Conservation (phyloP, 2,329 filamentous ascomycete species). For the Fusarium protoensiforme region DNA sequence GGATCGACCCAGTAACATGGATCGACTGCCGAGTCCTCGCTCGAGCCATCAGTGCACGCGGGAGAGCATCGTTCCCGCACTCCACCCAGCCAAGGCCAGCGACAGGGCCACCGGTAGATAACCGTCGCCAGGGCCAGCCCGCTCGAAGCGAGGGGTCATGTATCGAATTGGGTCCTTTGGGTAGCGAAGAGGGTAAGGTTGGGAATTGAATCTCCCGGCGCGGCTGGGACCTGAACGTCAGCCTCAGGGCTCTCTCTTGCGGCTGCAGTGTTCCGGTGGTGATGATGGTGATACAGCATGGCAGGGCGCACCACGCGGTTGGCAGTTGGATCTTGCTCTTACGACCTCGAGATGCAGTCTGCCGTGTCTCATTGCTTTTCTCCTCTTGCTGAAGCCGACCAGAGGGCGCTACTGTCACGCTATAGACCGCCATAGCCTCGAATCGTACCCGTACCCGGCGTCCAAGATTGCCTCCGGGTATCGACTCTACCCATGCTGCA, state of each 20-base stretch:
- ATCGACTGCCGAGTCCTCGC: background rate
- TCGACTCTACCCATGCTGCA: background rate
- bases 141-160: background rate
- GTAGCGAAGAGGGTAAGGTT: background rate
- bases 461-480: constrained; percentile 8
- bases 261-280: constrained; percentile 26
- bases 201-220: background rate
- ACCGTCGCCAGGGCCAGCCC: background rate
- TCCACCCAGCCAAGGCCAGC: constrained; percentile 1
- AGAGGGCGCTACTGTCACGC: constrained; percentile 5
- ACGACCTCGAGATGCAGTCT: constrained; percentile 17
- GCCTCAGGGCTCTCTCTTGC: constrained; percentile 19
- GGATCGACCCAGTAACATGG: background rate
- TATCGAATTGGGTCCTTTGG: background rate
- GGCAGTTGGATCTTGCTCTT: constrained; percentile 18
- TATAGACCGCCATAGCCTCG: background rate
- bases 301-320: constrained; percentile 8
- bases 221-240: background rate
- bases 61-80: constrained; percentile 18
- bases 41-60: constrained; percentile 12
- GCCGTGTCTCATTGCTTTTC: constrained; percentile 3
- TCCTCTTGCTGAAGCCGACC: background rate
- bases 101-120: background rate
- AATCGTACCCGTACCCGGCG: constrained; percentile 1
- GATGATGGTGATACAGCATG: background rate